These are phyloP conservation scores for Earliella scabrosa DNA, from an alignment of 1,284 basidiomycete species.

Conservation along the genomic window DNA sequence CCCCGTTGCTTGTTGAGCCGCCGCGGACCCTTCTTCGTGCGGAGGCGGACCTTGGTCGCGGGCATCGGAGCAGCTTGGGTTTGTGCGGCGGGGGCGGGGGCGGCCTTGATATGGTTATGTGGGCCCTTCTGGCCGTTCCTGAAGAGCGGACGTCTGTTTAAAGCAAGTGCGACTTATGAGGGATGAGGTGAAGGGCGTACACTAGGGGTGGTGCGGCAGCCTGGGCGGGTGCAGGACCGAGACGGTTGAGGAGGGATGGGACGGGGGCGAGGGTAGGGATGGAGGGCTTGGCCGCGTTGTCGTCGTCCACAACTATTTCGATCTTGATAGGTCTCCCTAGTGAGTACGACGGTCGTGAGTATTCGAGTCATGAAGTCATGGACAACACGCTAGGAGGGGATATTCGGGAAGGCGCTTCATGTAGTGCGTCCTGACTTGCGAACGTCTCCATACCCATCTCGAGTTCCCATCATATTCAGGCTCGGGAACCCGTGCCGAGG, in stretches of 20 bases:
- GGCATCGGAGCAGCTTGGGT: conserved; percentile 12
- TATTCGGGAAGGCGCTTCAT: background rate
- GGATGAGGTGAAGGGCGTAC: background rate
- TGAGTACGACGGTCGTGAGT: background rate
- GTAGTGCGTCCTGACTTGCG: background rate
- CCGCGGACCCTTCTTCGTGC: conserved; percentile 66
- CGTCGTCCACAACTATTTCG: conserved; percentile 60
- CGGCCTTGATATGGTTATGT: too few species aligned
- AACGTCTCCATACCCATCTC: too few species aligned
- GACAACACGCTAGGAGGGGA: background rate
- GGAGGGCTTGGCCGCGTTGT: conserved; percentile 25
- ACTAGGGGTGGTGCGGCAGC: background rate
- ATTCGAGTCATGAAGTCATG: background rate
- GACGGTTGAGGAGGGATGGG: conserved; percentile 45
- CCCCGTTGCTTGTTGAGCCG: conserved; percentile 57
- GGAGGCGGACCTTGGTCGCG: conserved; percentile 36
- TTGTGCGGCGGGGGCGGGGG: background rate
- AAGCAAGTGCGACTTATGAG: too few species aligned
- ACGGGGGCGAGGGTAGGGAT: conserved; percentile 22
- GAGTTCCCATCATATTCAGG: too few species aligned
- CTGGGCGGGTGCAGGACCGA: conserved; percentile 18
- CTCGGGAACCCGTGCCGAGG: too few species aligned
- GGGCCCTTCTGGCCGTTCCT: conserved; percentile 6
- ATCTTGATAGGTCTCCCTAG: conserved; percentile 73
- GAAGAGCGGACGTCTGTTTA: background rate